Conservation (phyloP, 805 yeast species). For the Lipomyces kockii region DNA sequence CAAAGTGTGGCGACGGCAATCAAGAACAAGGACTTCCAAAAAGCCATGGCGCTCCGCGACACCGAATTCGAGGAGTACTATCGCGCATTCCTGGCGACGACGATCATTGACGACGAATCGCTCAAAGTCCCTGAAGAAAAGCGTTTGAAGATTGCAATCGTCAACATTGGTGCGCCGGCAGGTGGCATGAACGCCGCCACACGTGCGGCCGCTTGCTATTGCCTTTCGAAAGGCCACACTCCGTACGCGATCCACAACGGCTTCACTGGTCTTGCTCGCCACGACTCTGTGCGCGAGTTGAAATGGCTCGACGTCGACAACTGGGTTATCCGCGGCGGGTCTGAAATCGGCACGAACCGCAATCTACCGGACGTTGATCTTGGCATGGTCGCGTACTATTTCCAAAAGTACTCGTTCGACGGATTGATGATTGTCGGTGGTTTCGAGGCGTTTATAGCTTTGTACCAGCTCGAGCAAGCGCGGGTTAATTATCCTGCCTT, state of each 20-base stretch:
- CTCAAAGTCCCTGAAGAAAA: constrained; percentile 62
- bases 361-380: constrained; percentile 78
- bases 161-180: constrained; percentile 96
- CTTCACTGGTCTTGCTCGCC: constrained; percentile 86
- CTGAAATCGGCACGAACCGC: constrained; percentile 96
- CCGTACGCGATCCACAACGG: constrained; percentile 94
- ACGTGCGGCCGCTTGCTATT: constrained; percentile 85
- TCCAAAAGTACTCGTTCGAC: constrained; percentile 85
- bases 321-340: constrained; percentile 91
- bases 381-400: constrained; percentile 90
- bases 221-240: constrained; percentile 86
- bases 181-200: constrained; percentile 95
- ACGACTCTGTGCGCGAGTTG: constrained; percentile 76
- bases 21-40: constrained; percentile 73
- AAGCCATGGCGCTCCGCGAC: constrained; percentile 86
- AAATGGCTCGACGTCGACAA: constrained; percentile 85
- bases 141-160: constrained; percentile 76
- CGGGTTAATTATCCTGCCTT: constrained; percentile 83
- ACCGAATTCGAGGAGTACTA: constrained; percentile 83
- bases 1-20: constrained; percentile 91
- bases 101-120: constrained; percentile 67
- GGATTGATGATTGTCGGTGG: constrained; percentile 95
- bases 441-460: constrained; percentile 90
- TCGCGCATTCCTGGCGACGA: constrained; percentile 70
- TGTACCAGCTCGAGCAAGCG: constrained; percentile 79